Percentiles rank a stretch among this genome's conserved stretches.
phyloP scores from a whole-genome alignment of 768 basidiomycete species.

The Postia placenta region DNA sequence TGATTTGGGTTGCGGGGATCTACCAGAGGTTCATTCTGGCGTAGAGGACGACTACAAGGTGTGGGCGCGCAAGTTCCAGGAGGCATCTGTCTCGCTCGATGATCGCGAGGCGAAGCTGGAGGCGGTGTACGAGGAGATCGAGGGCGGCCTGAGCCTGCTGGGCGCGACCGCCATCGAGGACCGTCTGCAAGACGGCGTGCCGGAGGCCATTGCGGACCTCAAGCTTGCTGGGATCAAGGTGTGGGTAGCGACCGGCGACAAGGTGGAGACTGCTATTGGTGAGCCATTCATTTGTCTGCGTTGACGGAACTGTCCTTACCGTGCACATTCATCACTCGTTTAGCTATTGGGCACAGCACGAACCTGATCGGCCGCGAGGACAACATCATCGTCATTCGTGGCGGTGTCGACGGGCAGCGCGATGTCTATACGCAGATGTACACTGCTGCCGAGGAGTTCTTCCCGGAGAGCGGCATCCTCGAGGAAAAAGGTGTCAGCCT shows the following conservation, averaged over 20 bases:
- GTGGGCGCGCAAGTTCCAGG: constrained; percentile 79
- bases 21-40: constrained; percentile 3
- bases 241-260: constrained; percentile 99
- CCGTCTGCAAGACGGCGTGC: constrained; percentile 93
- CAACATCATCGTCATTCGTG: constrained; percentile 91
- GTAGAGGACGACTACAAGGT: constrained; percentile 71
- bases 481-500: constrained; percentile 33
- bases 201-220: constrained; percentile 91
- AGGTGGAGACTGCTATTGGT: constrained; percentile 96
- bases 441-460: constrained; percentile 80
- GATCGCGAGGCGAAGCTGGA: constrained; percentile 79
- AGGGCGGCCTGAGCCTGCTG: constrained; percentile 71
- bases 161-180: constrained; percentile 99
- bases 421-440: constrained; percentile 79
- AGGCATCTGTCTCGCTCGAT: constrained; percentile 72
- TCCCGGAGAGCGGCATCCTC: constrained; percentile 69
- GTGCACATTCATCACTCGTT: too few relatives aligned
- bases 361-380: constrained; percentile 87
- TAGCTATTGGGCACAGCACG: constrained; percentile 95
- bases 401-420: constrained; percentile 50
- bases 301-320: too few relatives aligned
- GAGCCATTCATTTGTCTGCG: too few relatives aligned
- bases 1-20: too few relatives aligned
- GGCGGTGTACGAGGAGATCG: constrained; percentile 72
- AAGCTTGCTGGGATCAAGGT: constrained; percentile 96